A percentile compares a stretch with the other conserved stretches of the same genome.
Conservation (phyloP, 805 yeast genomes). For the Alloascoidea africana region DNA sequence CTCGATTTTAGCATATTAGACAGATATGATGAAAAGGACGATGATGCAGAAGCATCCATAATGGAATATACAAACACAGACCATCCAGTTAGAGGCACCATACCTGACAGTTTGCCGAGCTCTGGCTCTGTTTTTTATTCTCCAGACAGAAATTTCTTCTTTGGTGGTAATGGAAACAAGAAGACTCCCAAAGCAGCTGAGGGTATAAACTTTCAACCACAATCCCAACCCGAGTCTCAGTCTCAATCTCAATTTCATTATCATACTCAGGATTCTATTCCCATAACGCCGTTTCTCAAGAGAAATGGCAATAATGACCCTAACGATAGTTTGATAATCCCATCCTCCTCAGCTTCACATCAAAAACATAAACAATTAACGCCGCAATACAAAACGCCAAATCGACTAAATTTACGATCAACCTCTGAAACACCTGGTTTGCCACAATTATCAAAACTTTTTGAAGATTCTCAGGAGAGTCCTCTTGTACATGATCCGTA, state of each 20-base stretch:
- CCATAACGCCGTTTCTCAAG: background rate
- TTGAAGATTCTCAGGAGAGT: constrained; percentile 1
- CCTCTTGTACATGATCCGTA: too few relatives aligned
- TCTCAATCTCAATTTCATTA: too few relatives aligned
- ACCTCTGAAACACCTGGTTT: background rate
- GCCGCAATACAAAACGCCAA: background rate
- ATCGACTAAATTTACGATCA: background rate
- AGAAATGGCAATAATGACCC: too few relatives aligned
- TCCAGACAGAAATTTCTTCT: too few relatives aligned
- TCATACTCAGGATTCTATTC: background rate
- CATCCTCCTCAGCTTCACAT: background rate
- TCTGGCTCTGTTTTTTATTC: too few relatives aligned
- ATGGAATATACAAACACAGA: too few relatives aligned
- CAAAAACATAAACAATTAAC: background rate
- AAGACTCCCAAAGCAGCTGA: background rate
- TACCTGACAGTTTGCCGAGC: background rate
- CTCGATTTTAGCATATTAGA: background rate
- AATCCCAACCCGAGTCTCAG: background rate
- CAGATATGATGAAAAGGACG: background rate
- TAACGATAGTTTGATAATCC: background rate
- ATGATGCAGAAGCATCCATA: too few relatives aligned
- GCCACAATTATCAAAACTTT: background rate
- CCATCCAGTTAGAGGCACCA: background rate
- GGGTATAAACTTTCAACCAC: background rate
- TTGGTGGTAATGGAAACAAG: background rate